These are phyloP conservation scores for Detonula confervacea DNA, from an alignment of 352 stramenopile species.

Conservation along the genomic window DNA sequence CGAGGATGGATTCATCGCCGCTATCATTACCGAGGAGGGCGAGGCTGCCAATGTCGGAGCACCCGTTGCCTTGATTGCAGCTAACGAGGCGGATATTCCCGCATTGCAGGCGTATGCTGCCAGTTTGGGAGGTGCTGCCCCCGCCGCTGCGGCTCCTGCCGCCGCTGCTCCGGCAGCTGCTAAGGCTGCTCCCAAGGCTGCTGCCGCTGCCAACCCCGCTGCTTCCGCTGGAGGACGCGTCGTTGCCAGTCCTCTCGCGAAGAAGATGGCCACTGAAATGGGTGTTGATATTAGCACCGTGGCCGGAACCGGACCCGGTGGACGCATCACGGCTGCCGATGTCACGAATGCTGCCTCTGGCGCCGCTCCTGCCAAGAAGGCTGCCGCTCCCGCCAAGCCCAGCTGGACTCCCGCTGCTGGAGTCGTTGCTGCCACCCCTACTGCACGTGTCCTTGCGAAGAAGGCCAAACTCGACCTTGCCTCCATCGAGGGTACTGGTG, in stretches of 20 bases:
- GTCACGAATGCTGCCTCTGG: conserved; percentile 76
- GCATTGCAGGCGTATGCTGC: conserved; percentile 77
- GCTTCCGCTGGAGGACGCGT: conserved; percentile 77
- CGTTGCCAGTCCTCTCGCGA: conserved; percentile 86
- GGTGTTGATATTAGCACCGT: conserved; percentile 86
- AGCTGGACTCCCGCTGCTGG: conserved; percentile 77
- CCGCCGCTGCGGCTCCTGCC: conserved; percentile 42
- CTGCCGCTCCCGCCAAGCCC: conserved; percentile 67
- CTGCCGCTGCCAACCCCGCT: conserved; percentile 30
- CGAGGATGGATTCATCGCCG: conserved; percentile 87
- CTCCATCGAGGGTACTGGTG: conserved; percentile 83
- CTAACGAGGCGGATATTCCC: conserved; percentile 84
- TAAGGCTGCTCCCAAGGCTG: conserved; percentile 51
- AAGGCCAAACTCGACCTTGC: conserved; percentile 86
- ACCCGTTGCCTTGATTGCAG: conserved; percentile 85
- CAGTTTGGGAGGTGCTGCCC: conserved; percentile 59
- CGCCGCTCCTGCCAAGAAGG: conserved; percentile 46
- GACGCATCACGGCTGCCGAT: conserved; percentile 86
- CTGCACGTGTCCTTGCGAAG: conserved; percentile 83
- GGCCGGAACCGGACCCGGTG: conserved; percentile 84
- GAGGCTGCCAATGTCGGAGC: conserved; percentile 83
- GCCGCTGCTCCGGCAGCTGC: conserved; percentile 51
- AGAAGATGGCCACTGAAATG: conserved; percentile 85
- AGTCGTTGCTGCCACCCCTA: conserved; percentile 83
- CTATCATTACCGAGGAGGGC: conserved; percentile 87